Percentiles rank a stretch among this genome's conserved stretches.
Evolutionary conservation across 1,284 basidiomycete genomes (phyloP).

Genomic region (Moesziomyces parantarcticus): DNA sequence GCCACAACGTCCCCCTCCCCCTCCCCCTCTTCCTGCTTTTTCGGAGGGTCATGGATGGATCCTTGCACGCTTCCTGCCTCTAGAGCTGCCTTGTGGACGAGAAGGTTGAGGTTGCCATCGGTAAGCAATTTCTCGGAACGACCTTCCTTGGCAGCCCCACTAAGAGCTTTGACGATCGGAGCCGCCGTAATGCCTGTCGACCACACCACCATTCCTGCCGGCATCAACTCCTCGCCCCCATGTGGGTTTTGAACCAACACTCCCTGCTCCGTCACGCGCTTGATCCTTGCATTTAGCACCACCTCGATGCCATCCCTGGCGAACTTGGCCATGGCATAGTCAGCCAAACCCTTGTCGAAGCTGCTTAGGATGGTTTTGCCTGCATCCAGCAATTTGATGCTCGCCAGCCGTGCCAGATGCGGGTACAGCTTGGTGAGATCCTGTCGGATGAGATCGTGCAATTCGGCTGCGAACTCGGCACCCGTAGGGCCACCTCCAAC

Average conservation of each 20-base stretch:
- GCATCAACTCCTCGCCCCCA: background rate
- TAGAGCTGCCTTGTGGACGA: slow-evolving; percentile 1
- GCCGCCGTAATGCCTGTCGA: slow-evolving; percentile 82
- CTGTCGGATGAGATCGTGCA: slow-evolving; percentile 76
- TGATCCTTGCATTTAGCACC: slow-evolving; percentile 26
- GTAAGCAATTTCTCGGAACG: slow-evolving; percentile 74
- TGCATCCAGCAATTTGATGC: slow-evolving; percentile 54
- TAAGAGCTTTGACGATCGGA: slow-evolving; percentile 77
- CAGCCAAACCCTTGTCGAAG: slow-evolving; percentile 57
- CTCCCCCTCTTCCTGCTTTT: background rate
- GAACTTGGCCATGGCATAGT: slow-evolving; percentile 64
- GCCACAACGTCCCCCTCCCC: slow-evolving; percentile 1
- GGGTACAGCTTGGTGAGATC: slow-evolving; percentile 75
- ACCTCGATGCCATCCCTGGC: slow-evolving; percentile 35
- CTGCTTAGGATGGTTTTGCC: slow-evolving; percentile 56
- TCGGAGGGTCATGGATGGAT: background rate
- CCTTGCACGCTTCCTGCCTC: background rate
- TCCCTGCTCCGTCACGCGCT: slow-evolving; percentile 8
- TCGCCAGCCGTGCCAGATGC: slow-evolving; percentile 25
- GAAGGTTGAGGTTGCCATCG: slow-evolving; percentile 28
- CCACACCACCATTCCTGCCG: slow-evolving; percentile 81
- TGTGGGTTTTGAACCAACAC: slow-evolving; percentile 9
- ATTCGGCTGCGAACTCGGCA: slow-evolving; percentile 73
- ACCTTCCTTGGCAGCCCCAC: slow-evolving; percentile 74
- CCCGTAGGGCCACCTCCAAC: slow-evolving; percentile 58